A percentile compares a stretch with the other conserved stretches of the same genome.
These are phyloP conservation scores for Cantharellus cinnabarinus DNA, from an alignment of 768 basidiomycete species.

Conservation along the genomic window DNA sequence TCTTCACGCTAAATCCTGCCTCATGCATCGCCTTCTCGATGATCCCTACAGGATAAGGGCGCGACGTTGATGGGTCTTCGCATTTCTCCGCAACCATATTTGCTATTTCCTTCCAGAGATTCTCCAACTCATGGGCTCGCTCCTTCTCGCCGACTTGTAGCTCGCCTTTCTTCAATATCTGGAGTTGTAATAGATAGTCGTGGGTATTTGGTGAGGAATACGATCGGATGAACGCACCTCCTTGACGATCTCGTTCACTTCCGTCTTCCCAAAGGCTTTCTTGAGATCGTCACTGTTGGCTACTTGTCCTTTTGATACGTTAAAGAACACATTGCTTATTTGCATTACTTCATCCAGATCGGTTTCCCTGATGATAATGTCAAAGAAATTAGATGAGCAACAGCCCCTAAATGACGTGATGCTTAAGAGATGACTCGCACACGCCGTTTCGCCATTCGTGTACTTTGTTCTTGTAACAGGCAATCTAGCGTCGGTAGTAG, in stretches of 20 bases:
- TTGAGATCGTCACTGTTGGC: conserved; percentile 77
- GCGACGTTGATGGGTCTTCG: conserved; percentile 76
- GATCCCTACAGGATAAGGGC: conserved; percentile 83
- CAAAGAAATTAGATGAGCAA: background rate
- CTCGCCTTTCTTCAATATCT: conserved; percentile 94
- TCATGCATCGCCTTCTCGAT: conserved; percentile 97
- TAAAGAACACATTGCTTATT: conserved; percentile 86
- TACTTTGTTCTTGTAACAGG: conserved; percentile 99
- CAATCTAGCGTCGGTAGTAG: conserved; percentile 36
- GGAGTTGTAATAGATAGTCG: background rate
- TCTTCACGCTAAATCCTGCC: conserved; percentile 78
- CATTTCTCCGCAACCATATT: conserved; percentile 90
- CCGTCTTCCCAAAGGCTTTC: conserved; percentile 72
- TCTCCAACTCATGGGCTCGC: conserved; percentile 69
- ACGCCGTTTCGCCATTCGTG: conserved; percentile 89
- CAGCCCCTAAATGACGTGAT: background rate
- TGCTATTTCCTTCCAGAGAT: conserved; percentile 74
- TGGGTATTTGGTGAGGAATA: background rate
- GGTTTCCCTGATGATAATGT: conserved; percentile 41
- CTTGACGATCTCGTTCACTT: conserved; percentile 50
- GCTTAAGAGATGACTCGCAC: conserved; percentile 24
- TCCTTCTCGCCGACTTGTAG: conserved; percentile 96
- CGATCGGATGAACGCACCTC: conserved; percentile 31
- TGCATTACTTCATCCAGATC: conserved; percentile 90
- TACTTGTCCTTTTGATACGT: conserved; percentile 90